phyloP scores from a whole-genome alignment of 2,329 filamentous ascomycete species.

The Curvularia verruculosa region DNA sequence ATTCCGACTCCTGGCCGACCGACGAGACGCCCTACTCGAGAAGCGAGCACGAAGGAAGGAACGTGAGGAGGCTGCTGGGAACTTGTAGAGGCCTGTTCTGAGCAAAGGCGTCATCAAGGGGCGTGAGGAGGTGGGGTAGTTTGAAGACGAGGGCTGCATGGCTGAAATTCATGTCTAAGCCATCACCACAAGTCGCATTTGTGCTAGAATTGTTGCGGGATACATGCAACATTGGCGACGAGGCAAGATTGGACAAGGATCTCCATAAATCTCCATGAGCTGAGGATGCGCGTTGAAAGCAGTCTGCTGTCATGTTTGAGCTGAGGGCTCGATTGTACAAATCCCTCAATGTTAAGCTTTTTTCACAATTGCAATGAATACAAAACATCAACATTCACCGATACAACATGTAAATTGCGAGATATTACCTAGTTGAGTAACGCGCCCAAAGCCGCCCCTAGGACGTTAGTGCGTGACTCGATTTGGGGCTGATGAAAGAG shows the following conservation, averaged over 20 bases:
- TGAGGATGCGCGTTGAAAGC: conserved; percentile 20
- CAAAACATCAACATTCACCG: background rate
- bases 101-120: background rate
- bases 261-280: conserved; percentile 7
- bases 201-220: conserved; percentile 3
- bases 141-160: background rate
- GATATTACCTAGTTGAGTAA: conserved; percentile 34
- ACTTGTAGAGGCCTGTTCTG: background rate
- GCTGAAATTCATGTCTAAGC: background rate
- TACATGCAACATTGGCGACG: conserved; percentile 11
- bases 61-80: conserved; percentile 57
- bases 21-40: conserved; percentile 81
- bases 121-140: conserved; percentile 10
- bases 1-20: conserved; percentile 74
- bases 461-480: conserved; percentile 38
- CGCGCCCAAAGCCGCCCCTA: conserved; percentile 18
- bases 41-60: conserved; percentile 82
- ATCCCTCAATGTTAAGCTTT: conserved; percentile 28
- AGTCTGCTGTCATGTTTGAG: conserved; percentile 35
- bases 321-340: conserved; percentile 43
- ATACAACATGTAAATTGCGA: conserved; percentile 25
- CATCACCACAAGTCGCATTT: conserved; percentile 9
- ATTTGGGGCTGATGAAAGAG: conserved; percentile 22
- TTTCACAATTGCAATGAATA: conserved; percentile 16
- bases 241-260: conserved; percentile 6